phyloP scores from a whole-genome alignment of 208 protist genomes.

The Leishmania major region DNA sequence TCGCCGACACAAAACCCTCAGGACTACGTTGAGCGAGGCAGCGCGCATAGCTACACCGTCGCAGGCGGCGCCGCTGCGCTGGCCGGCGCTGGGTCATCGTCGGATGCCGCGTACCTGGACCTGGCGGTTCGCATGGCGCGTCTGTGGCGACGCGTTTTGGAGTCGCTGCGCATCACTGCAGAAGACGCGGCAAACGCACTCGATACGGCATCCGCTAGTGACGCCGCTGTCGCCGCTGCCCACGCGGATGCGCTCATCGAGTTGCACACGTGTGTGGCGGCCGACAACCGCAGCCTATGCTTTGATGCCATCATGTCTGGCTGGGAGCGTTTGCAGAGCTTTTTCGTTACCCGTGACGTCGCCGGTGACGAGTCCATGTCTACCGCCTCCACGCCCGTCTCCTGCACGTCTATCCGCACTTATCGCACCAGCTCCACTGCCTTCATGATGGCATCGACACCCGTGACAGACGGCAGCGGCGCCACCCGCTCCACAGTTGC shows the following conservation, averaged over 20 bases:
- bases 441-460: neutral
- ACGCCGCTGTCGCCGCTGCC: neutral
- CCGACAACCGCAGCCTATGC: conserved; percentile 51
- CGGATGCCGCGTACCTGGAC: conserved; percentile 21
- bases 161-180: conserved; percentile 4
- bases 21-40: conserved; percentile 7
- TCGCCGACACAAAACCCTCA: neutral
- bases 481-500: conserved; percentile 1
- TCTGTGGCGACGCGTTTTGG: conserved; percentile 50
- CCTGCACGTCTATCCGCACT: neutral
- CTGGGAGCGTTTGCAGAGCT: conserved; percentile 64
- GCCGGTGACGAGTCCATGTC: neutral
- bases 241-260: neutral
- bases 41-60: conserved; percentile 13
- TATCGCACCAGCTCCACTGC: conserved; percentile 1
- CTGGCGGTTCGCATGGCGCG: conserved; percentile 52
- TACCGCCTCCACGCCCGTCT: neutral
- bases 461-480: neutral
- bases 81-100: neutral
- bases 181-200: neutral
- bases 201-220: neutral
- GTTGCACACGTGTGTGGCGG: conserved; percentile 45
- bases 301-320: conserved; percentile 65
- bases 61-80: conserved; percentile 1
- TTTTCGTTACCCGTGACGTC: conserved; percentile 6